Conservation (phyloP, 2,329 filamentous ascomycete species). For the Aspergillus eucalypticola region DNA sequence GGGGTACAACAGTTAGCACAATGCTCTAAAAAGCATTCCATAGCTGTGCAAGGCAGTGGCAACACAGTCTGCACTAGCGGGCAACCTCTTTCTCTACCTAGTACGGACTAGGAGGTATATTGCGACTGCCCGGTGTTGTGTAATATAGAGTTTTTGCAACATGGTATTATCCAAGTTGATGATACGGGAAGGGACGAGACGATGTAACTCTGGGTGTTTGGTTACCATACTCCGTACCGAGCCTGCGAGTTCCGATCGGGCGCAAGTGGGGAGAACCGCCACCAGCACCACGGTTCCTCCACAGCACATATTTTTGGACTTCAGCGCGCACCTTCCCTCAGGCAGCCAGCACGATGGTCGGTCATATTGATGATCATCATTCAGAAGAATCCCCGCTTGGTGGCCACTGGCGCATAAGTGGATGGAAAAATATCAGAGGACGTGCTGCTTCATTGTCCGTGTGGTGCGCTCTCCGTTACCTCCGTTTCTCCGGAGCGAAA, state of each 20-base stretch:
- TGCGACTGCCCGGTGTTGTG: background rate
- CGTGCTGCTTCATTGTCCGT: background rate
- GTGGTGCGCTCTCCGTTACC: background rate
- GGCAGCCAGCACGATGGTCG: background rate
- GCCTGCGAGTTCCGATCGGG: conserved; percentile 1
- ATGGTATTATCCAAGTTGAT: background rate
- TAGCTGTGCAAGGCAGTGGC: background rate
- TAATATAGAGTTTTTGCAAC: background rate
- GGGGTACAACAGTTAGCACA: background rate
- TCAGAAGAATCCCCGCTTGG: background rate
- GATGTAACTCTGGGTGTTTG: background rate
- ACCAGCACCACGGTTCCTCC: conserved; percentile 2
- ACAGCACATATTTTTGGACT: conserved; percentile 3
- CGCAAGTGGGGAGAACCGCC: conserved; percentile 3
- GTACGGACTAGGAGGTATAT: background rate
- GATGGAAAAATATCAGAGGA: background rate
- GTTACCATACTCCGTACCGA: background rate
- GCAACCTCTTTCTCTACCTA: background rate
- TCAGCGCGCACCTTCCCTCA: background rate
- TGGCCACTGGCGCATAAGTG: no score
- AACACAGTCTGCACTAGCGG: background rate
- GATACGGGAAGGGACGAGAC: background rate
- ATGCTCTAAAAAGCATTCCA: background rate
- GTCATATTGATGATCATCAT: background rate
- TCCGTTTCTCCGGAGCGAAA: background rate